Base-by-base conservation (phyloP, 2,329 filamentous ascomycete species). In the Epichloe gansuensis region DNA sequence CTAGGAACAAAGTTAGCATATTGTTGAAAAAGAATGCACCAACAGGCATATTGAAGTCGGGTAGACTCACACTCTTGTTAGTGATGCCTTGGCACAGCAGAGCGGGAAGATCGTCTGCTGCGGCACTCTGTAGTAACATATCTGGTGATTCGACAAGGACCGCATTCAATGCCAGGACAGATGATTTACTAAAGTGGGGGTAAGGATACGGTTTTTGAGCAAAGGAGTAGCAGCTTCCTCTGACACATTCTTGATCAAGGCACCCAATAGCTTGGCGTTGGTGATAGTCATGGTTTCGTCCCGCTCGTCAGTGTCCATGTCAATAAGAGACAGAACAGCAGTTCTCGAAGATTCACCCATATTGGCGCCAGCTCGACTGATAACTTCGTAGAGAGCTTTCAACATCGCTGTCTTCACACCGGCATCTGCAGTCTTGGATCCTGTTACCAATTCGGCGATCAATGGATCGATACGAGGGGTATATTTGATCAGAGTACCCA, bases 341-440 rank as follows among this genome's bases (percentile, higher is more conserved):
- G 83, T 80, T 52, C 91, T 83, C 47, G 91, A 96, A 23, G 83
- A 74, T 62, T 97, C 93, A 61, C 88, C 91, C 93, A 98, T 98
- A 69, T 91, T 96, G 54, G 78, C 77, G 52, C 93, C 93, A 17
- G 91, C 91, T 70, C 95, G 95, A 75, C 88, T 91, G 55, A 98
- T 85, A 34, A 98, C 93, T 65, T 97, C 91, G 65, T 94, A 96
- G 46, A 98, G 72, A 3, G 93, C 93, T 74, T 94, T 95, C 62
- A 98, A 78, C 93, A 98, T 98, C 31, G 93, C 93, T 59, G 86
- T 93, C 69, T 82, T 88, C 58, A 98, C 93, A 46, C 91, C 91
- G 5, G 82, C 65, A 64, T 97, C 91, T 23, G 63, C 57, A 0
- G 93, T 97, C 75, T 91, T 96, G 28, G 90, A 93, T 46, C 93